Conservation (phyloP, 306 rosid genomes). For the Prosopis cineraria region DNA sequence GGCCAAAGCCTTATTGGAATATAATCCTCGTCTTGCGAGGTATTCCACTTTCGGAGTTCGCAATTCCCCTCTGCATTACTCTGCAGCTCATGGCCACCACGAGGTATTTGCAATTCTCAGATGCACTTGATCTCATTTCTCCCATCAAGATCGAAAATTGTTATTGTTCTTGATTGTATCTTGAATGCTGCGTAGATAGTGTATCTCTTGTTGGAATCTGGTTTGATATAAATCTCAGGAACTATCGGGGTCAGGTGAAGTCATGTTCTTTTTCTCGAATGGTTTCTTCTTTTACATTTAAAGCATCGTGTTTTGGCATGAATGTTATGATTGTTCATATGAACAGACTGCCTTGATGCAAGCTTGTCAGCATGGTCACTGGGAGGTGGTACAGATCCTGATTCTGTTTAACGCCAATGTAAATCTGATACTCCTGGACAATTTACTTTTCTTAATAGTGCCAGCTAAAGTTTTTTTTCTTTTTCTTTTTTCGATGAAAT, state of each 20-base stretch:
- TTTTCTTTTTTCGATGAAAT: neutral
- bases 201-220: slow-evolving; percentile 80
- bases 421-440: slow-evolving; percentile 32
- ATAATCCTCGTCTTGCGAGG: slow-evolving; percentile 90
- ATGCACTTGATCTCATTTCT: slow-evolving; percentile 9
- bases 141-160: slow-evolving; percentile 1
- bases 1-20: slow-evolving; percentile 91
- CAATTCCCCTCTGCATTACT: slow-evolving; percentile 93
- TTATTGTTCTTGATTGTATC: slow-evolving; percentile 23
- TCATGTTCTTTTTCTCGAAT: slow-evolving; percentile 20
- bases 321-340: neutral
- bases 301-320: neutral
- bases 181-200: slow-evolving; percentile 69
- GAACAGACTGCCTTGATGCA: slow-evolving; percentile 99
- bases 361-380: slow-evolving; percentile 98
- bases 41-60: slow-evolving; percentile 96
- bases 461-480: slow-evolving; percentile 8
- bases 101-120: slow-evolving; percentile 60
- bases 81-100: slow-evolving; percentile 99
- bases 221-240: slow-evolving; percentile 92
- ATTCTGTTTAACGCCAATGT: slow-evolving; percentile 76
- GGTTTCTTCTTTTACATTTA: slow-evolving; percentile 14
- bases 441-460: neutral
- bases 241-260: slow-evolving; percentile 97
- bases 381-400: slow-evolving; percentile 92